These are phyloP conservation scores for Phytophthora palmivora DNA, from an alignment of 352 stramenopile genomes.

Conservation along the genomic window DNA sequence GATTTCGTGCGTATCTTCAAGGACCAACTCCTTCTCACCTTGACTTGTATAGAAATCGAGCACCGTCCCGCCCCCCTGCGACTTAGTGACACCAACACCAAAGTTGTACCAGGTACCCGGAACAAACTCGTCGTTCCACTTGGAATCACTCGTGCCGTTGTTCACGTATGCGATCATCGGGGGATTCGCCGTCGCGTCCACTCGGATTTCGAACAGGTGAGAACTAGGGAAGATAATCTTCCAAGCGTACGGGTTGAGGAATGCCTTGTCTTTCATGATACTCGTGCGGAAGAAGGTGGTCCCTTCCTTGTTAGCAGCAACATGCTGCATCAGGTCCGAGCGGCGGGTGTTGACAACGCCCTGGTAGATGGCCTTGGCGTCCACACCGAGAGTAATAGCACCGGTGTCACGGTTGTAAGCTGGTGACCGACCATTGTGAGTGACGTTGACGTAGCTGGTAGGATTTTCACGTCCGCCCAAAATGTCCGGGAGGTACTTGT, in stretches of 20 bases:
- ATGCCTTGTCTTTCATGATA: constrained; percentile 11
- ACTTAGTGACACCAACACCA: not conserved
- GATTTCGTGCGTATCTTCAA: not conserved
- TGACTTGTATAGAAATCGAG: constrained; percentile 9
- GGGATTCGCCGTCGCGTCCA: not conserved
- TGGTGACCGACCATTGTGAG: constrained; percentile 47
- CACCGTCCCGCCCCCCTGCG: not conserved
- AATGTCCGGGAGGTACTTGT: constrained; percentile 70
- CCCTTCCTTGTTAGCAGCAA: constrained; percentile 1
- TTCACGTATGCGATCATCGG: constrained; percentile 14
- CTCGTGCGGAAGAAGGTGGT: constrained; percentile 16
- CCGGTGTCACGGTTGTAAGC: constrained; percentile 69
- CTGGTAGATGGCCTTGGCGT: constrained; percentile 15
- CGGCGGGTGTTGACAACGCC: constrained; percentile 2
- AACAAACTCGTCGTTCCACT: constrained; percentile 10
- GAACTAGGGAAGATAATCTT: constrained; percentile 14
- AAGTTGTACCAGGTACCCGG: constrained; percentile 23
- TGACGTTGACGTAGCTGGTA: constrained; percentile 52
- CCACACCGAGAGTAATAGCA: constrained; percentile 42
- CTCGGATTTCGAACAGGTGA: constrained; percentile 12
- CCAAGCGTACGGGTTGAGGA: constrained; percentile 6
- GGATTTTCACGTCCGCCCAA: constrained; percentile 56
- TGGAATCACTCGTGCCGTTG: constrained; percentile 14
- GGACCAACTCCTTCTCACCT: constrained; percentile 2
- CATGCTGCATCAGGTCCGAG: constrained; percentile 11